A percentile compares a stretch with the other conserved stretches of the same genome.
phyloP scores from a whole-genome alignment of 352 stramenopile genomes.

The Pythium utonaiense region DNA sequence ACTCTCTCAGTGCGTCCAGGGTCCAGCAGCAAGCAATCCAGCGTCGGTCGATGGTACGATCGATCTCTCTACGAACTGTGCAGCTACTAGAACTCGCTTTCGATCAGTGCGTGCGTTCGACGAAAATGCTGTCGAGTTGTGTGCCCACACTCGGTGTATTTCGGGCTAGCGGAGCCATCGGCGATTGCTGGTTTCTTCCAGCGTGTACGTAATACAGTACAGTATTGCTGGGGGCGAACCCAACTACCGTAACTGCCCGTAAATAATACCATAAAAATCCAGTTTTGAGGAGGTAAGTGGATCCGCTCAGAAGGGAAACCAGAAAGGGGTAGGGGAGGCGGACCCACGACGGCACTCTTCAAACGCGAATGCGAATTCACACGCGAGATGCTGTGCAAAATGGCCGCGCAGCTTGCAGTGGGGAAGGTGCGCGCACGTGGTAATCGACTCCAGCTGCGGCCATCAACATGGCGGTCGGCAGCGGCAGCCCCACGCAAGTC shows the following conservation, averaged over 20 bases:
- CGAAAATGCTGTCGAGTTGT: neutral
- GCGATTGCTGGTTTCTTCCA: neutral
- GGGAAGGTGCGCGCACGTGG: neutral
- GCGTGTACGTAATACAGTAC: too few relatives aligned
- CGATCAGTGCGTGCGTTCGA: neutral
- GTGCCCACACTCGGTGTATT: neutral
- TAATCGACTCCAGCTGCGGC: neutral
- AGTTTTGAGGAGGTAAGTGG: neutral
- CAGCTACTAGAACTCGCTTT: neutral
- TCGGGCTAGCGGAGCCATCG: neutral
- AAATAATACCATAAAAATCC: neutral
- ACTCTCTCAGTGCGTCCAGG: neutral
- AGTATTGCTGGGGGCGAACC: too few relatives aligned
- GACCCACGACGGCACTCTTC: too few relatives aligned
- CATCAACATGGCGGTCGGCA: neutral
- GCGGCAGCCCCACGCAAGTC: neutral
- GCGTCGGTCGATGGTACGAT: too few relatives aligned
- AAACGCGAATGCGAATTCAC: neutral
- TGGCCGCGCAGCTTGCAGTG: neutral
- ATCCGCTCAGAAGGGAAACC: neutral
- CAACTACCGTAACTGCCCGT: too few relatives aligned
- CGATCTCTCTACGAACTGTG: too few relatives aligned
- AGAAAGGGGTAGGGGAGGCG: conserved; percentile 17
- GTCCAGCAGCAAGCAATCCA: too few relatives aligned
- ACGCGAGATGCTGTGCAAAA: neutral